A percentile compares a stretch with the other conserved stretches of the same genome.
Evolutionary conservation across 176 grass and related monocot genomes (phyloP).

Genomic region (Alopecurus myosuroides): DNA sequence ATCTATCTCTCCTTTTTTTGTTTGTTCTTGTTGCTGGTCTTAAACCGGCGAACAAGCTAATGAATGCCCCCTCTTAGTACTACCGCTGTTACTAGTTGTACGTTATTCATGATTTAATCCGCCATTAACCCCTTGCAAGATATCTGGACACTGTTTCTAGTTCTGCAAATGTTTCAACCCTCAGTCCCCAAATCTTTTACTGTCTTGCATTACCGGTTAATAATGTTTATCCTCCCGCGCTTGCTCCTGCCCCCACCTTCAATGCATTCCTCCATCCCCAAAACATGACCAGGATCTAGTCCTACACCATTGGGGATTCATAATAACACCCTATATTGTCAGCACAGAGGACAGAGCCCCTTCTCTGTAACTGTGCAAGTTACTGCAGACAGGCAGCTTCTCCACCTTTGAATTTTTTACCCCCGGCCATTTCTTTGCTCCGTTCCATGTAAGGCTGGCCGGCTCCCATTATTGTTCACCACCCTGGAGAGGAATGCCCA

Average conservation of each 20-base stretch:
- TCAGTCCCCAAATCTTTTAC: neutral
- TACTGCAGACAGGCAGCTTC: slow-evolving; percentile 18
- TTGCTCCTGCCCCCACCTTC: neutral
- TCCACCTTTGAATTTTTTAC: slow-evolving; percentile 17
- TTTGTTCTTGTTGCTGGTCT: neutral
- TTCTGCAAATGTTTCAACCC: neutral
- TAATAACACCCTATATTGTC: neutral
- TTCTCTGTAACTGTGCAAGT: slow-evolving; percentile 29
- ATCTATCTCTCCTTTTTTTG: neutral
- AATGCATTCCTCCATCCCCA: neutral
- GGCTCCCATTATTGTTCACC: slow-evolving; percentile 1
- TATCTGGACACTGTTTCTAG: neutral
- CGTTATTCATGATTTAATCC: neutral
- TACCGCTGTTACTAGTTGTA: neutral
- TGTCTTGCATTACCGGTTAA: neutral
- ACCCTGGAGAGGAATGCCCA: neutral
- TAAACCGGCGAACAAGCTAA: neutral
- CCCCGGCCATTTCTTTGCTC: neutral
- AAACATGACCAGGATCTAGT: slow-evolving; percentile 10
- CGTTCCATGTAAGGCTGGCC: slow-evolving; percentile 27
- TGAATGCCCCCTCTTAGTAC: neutral
- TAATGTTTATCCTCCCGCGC: neutral
- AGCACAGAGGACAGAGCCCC: neutral
- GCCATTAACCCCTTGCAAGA: neutral
- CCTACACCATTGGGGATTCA: slow-evolving; percentile 1